A percentile compares a stretch with the other conserved stretches of the same genome.
phyloP scores from a whole-genome alignment of 179 eudicot species.

The Vitellaria paradoxa region DNA sequence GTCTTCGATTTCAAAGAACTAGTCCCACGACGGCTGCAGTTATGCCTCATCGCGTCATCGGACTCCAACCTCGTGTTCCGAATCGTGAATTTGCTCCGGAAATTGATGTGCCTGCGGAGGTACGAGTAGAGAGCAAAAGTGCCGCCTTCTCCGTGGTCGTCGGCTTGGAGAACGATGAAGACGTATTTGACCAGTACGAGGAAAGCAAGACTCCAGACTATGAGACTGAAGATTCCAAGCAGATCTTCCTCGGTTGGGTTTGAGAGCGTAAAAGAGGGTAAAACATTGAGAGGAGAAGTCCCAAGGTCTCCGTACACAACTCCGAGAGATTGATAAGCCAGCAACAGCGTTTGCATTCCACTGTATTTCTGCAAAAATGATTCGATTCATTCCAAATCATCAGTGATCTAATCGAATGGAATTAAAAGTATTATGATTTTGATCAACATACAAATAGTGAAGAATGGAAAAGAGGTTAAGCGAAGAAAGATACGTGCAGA shows the following conservation, averaged over 20 bases:
- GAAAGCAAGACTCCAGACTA: slow-evolving; percentile 25
- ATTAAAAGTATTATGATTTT: neutral
- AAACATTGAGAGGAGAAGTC: slow-evolving; percentile 32
- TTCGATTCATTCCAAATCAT: neutral
- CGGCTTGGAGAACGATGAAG: slow-evolving; percentile 32
- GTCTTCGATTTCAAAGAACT: slow-evolving; percentile 24
- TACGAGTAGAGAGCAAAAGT: slow-evolving; percentile 35
- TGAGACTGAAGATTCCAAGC: slow-evolving; percentile 29
- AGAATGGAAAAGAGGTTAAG: neutral
- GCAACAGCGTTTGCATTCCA: slow-evolving; percentile 18
- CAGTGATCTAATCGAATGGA: neutral
- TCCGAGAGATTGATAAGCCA: slow-evolving; percentile 36
- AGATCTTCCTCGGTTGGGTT: slow-evolving; percentile 28
- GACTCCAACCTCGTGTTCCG: slow-evolving; percentile 18
- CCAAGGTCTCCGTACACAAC: slow-evolving; percentile 40
- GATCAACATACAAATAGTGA: neutral
- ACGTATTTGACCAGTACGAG: slow-evolving; percentile 31
- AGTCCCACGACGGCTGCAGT: slow-evolving; percentile 5
- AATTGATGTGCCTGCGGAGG: slow-evolving; percentile 25
- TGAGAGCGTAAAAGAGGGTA: slow-evolving; percentile 17
- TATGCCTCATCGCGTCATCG: neutral
- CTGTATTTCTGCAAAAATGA: slow-evolving; percentile 21
- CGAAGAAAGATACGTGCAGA: too few species aligned
- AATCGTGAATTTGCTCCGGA: slow-evolving; percentile 25
- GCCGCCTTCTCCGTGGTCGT: slow-evolving; percentile 40